Conservation (phyloP, 441 rosid species). For the Euphorbia celastroides region DNA sequence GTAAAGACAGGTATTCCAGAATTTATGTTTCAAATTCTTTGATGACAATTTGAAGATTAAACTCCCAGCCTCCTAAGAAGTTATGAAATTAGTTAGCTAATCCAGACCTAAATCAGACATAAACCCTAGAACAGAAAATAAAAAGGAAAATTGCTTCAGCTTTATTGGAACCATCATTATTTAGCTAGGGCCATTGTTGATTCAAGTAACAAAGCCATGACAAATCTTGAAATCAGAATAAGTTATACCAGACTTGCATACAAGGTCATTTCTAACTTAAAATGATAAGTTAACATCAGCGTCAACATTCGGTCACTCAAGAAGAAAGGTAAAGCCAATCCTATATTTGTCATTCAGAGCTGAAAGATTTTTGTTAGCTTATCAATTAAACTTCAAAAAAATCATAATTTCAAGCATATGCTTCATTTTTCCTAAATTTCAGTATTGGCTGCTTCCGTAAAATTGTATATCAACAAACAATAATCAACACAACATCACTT, state of each 20-base stretch:
- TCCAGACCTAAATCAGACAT: not conserved
- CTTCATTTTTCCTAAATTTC: not conserved
- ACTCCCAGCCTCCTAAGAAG: not conserved
- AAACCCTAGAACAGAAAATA: not conserved
- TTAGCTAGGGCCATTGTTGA: not conserved
- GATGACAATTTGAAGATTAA: not conserved
- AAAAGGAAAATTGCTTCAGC: not conserved
- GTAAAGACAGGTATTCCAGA: not conserved
- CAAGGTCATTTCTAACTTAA: not conserved
- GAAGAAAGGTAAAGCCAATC: not conserved
- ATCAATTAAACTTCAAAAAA: not conserved
- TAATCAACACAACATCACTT: not conserved
- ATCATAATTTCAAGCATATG: not conserved
- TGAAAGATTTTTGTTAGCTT: not conserved
- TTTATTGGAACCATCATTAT: not conserved
- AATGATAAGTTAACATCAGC: not conserved
- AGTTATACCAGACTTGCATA: not conserved
- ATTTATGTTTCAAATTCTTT: not conserved
- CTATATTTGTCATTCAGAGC: not conserved
- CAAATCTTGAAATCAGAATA: not conserved
- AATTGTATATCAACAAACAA: slow-evolving; percentile 1
- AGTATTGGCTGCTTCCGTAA: not conserved
- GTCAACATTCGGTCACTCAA: not conserved
- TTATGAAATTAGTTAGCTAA: not conserved
- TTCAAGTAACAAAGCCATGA: not conserved